phyloP scores from a whole-genome alignment of 768 basidiomycete genomes.

The Suillus tomentosus region DNA sequence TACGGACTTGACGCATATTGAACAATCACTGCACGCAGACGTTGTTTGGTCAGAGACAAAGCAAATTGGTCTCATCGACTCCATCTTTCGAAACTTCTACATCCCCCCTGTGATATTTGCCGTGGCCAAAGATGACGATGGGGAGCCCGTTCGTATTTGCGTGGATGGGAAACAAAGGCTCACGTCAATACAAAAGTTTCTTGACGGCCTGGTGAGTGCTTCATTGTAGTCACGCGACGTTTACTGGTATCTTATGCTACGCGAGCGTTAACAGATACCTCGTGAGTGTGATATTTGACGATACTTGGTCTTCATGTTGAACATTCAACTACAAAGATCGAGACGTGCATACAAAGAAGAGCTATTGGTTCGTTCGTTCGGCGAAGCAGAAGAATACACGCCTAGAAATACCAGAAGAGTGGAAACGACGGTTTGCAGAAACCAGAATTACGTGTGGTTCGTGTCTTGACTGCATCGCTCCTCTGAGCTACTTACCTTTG shows the following conservation, averaged over 20 bases:
- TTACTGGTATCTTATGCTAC: conserved; percentile 14
- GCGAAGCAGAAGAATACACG: conserved; percentile 45
- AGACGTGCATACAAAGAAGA: conserved; percentile 58
- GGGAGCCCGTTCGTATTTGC: conserved; percentile 43
- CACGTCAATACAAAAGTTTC: conserved; percentile 47
- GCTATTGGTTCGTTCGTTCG: conserved; percentile 62
- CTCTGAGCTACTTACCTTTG: conserved; percentile 1
- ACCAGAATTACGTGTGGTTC: conserved; percentile 72
- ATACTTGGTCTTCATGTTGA: conserved; percentile 16
- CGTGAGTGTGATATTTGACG: conserved; percentile 38
- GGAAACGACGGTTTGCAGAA: conserved; percentile 51
- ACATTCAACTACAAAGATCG: conserved; percentile 46
- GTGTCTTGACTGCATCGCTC: conserved; percentile 20
- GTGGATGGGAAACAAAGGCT: conserved; percentile 58
- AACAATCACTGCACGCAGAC: conserved; percentile 41
- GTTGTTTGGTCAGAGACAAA: conserved; percentile 77
- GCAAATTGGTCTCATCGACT: conserved; percentile 57
- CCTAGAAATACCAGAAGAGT: conserved; percentile 52
- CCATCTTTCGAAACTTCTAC: conserved; percentile 55
- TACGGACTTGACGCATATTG: background rate
- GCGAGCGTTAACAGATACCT: conserved; percentile 45
- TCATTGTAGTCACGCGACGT: background rate
- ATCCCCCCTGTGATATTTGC: conserved; percentile 54
- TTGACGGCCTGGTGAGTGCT: conserved; percentile 44
- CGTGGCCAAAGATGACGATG: conserved; percentile 42